Percentiles rank a stretch among this genome's conserved stretches.
These are phyloP conservation scores for Lactarius akahatsu DNA, from an alignment of 768 basidiomycete genomes.

Conservation along the genomic window DNA sequence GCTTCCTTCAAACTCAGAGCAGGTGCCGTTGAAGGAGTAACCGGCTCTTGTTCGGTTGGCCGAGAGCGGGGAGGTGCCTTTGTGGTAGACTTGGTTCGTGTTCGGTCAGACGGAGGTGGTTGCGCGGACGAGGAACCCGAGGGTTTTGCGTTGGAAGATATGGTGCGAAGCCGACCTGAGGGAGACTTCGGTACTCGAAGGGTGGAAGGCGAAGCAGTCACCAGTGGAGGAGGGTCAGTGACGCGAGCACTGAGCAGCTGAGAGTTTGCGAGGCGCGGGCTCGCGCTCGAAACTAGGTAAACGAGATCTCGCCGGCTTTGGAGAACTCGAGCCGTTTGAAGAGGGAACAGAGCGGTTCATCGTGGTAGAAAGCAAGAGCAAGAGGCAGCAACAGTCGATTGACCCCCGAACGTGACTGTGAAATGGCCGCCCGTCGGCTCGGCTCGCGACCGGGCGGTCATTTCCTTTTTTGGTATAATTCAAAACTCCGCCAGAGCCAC, in stretches of 20 bases:
- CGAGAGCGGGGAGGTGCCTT: conserved; percentile 10
- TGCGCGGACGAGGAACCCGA: not conserved
- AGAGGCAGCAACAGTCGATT: not conserved
- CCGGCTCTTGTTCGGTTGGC: conserved; percentile 9
- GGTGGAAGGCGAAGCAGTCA: not conserved
- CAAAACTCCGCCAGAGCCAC: conserved; percentile 11
- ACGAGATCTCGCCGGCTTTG: conserved; percentile 18
- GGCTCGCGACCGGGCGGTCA: not conserved
- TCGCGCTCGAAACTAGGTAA: conserved; percentile 6
- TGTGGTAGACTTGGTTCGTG: conserved; percentile 6
- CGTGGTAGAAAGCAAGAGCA: not conserved
- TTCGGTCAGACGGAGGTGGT: not conserved
- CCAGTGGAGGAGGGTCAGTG: not conserved
- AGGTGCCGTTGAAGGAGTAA: conserved; percentile 36
- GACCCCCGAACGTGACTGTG: not conserved
- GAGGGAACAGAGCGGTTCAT: conserved; percentile 7
- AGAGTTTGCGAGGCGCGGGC: not conserved
- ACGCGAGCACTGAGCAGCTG: not conserved
- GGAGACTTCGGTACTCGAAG: conserved; percentile 16
- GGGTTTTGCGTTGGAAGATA: conserved; percentile 9
- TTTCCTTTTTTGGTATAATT: conserved; percentile 5
- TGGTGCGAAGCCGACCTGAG: conserved; percentile 6
- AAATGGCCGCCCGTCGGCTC: not conserved
- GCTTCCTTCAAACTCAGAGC: conserved; percentile 66
- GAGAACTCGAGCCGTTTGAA: conserved; percentile 7